Base-by-base conservation (phyloP, 305 asterid genomes). In the Fraxinus floribunda region DNA sequence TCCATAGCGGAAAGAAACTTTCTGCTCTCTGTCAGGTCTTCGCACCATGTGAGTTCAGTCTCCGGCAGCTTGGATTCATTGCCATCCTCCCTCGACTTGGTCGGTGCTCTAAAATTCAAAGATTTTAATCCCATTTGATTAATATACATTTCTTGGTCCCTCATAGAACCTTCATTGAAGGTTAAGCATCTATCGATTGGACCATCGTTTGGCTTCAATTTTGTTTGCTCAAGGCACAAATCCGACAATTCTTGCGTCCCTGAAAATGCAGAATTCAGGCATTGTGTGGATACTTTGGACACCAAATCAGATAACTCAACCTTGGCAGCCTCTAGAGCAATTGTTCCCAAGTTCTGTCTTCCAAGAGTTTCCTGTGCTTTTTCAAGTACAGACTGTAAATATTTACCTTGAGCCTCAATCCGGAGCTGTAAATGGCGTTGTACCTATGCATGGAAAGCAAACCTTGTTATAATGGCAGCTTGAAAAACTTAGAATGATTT, bases 361-460 rank as follows among this genome's bases (percentile, higher is more conserved):
- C 97, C 97, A 41, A 97, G 93, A 52, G 97, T 92, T 80, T 95
- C 98, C 71, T 97, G 98, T 79, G 99, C 98, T 82, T 92, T 93
- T 86, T 97, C 98, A 46, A 97, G 93, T 77, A 97, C 99, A 18
- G 90, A 85, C 86, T 97, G 97, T 81, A 95, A 80, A 81, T 93
- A 93, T 88, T 95, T 95, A 44, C 98, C 98, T 88, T 95, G 98
- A 55, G 98, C 97, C 93, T 95, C 98, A 86, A 95, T 91, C 39
- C 95, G 82, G 85, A 95, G 91, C 92, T 95, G 99, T 87, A 95
- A 87, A 84, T 92, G 97, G 35, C 97, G 93, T 78, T 95, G 99
- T 80, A 96, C 99, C 99, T 96, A 83, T 81, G 79, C 68, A 82
- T 78, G 85, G 84, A 79, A 75, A 75, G 62, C 20, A 75, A 66